Evolutionary conservation across 2,329 filamentous ascomycete genomes (phyloP).

Genomic region (Colletotrichum tropicale): DNA sequence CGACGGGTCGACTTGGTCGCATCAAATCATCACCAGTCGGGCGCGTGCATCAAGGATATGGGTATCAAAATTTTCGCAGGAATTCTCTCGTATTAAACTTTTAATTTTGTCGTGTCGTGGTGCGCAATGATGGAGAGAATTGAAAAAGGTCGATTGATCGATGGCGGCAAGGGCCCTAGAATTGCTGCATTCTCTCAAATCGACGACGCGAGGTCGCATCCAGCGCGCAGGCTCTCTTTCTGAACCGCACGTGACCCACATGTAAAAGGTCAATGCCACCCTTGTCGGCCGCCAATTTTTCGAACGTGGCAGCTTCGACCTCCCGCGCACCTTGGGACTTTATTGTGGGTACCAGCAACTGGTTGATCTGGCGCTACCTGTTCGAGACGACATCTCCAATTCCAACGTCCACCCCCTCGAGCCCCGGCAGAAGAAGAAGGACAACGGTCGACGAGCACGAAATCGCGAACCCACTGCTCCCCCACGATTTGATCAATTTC

Average conservation of each 20-base stretch:
- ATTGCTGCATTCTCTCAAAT: not conserved
- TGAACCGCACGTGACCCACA: slow-evolving; percentile 13
- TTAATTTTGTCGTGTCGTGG: not conserved
- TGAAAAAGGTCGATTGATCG: not conserved
- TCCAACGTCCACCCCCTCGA: not conserved
- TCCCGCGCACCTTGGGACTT: slow-evolving; percentile 20
- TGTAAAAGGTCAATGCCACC: slow-evolving; percentile 19
- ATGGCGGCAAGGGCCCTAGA: not conserved
- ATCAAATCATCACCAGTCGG: not conserved
- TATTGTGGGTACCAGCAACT: slow-evolving; percentile 15
- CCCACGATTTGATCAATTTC: not conserved
- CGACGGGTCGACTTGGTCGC: not conserved
- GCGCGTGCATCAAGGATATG: not conserved
- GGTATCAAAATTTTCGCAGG: not conserved
- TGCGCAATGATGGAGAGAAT: not conserved
- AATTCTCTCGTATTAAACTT: not conserved
- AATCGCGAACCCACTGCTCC: not conserved
- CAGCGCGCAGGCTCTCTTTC: not conserved
- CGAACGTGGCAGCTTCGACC: slow-evolving; percentile 58
- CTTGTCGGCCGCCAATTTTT: slow-evolving; percentile 38
- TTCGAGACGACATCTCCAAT: slow-evolving; percentile 8
- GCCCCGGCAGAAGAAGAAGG: not conserved
- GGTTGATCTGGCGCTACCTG: slow-evolving; percentile 17
- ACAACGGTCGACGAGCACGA: not conserved
- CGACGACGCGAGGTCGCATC: not conserved